A percentile compares a stretch with the other conserved stretches of the same genome.
Conservation (phyloP, 2,329 filamentous ascomycete species). For the Anthostomella pinea region DNA sequence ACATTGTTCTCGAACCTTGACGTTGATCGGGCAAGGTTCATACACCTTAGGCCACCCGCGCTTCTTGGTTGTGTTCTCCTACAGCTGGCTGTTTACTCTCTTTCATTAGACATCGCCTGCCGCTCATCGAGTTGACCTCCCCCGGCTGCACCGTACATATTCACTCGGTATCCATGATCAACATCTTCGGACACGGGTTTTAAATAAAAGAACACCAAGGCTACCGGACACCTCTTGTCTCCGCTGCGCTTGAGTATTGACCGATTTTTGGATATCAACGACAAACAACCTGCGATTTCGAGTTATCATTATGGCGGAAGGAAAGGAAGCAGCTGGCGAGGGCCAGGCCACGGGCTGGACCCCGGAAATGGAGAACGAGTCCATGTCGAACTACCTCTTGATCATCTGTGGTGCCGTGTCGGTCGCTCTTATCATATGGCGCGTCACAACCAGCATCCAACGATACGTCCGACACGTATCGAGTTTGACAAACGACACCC, state of each 20-base stretch:
- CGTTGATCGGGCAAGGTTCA: too few relatives aligned
- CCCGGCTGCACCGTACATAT: slow-evolving; percentile 5
- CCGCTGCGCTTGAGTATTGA: too few relatives aligned
- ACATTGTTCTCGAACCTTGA: too few relatives aligned
- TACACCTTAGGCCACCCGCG: too few relatives aligned
- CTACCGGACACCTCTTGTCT: too few relatives aligned
- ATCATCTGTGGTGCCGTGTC: slow-evolving; percentile 64
- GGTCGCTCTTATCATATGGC: slow-evolving; percentile 64
- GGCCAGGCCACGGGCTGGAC: slow-evolving; percentile 33
- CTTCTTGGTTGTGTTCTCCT: too few relatives aligned
- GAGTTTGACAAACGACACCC: slow-evolving; percentile 74
- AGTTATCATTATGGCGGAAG: slow-evolving; percentile 14
- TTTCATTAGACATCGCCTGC: slow-evolving; percentile 18
- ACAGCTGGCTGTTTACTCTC: slow-evolving; percentile 25
- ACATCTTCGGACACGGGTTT: too few relatives aligned
- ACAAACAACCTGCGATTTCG: slow-evolving; percentile 10
- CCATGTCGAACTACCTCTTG: slow-evolving; percentile 59
- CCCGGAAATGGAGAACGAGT: slow-evolving; percentile 45
- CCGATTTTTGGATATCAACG: too few relatives aligned
- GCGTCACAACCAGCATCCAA: slow-evolving; percentile 56
- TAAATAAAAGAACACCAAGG: too few relatives aligned
- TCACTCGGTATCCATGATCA: slow-evolving; percentile 8
- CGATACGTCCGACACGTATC: slow-evolving; percentile 71
- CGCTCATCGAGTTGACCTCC: slow-evolving; percentile 25
- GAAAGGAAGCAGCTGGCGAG: slow-evolving; percentile 17